Evolutionary conservation across 495 filamentous ascomycete species (phyloP).

Genomic region (Talaromyces borbonicus): DNA sequence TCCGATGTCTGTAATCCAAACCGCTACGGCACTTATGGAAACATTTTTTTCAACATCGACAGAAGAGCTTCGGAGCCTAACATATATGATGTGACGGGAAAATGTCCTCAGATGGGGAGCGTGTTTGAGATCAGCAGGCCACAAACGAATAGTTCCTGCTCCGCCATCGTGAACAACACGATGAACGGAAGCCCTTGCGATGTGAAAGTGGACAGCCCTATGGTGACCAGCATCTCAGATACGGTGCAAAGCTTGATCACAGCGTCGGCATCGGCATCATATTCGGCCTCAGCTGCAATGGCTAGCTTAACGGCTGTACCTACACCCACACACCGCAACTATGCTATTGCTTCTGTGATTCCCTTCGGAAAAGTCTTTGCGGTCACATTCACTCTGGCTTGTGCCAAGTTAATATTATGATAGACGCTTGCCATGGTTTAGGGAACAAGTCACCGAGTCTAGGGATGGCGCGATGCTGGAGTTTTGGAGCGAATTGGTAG

Average conservation of each 20-base stretch:
- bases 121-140: not conserved
- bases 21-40: not conserved
- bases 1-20: not conserved
- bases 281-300: no score
- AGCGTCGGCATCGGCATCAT: not conserved
- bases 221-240: not conserved
- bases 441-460: no score
- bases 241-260: not conserved
- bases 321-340: not conserved
- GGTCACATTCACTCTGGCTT: not conserved
- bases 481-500: no score
- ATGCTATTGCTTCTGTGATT: not conserved
- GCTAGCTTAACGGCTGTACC: not conserved
- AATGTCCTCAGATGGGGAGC: not conserved
- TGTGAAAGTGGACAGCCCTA: not conserved
- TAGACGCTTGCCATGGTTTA: no score
- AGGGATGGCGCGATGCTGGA: no score
- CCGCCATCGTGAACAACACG: not conserved
- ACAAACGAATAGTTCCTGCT: not conserved
- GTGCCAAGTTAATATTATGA: no score
- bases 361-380: not conserved
- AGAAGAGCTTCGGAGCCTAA: not conserved
- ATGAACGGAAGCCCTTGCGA: not conserved
- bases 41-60: slow-evolving; percentile 1
- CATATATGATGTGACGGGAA: not conserved